Conservation (phyloP, 345 rosid genomes). For the Ceriops tagal region DNA sequence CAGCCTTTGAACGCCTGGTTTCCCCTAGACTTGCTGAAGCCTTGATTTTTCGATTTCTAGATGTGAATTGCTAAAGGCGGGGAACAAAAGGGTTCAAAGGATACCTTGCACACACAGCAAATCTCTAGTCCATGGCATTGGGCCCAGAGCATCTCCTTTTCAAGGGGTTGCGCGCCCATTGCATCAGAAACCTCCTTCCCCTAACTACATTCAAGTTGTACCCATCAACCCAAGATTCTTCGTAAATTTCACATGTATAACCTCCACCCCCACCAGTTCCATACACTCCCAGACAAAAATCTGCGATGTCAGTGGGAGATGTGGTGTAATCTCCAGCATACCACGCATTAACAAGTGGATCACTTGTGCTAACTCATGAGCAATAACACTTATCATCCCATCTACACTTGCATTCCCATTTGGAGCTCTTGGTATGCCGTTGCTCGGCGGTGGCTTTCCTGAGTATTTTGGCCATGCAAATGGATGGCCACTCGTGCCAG, state of each 20-base stretch:
- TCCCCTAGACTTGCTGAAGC: background rate
- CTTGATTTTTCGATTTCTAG: background rate
- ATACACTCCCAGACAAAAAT: constrained; percentile 55
- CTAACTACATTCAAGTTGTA: constrained; percentile 53
- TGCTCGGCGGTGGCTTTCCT: constrained; percentile 37
- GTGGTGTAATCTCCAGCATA: constrained; percentile 59
- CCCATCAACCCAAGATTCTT: constrained; percentile 46
- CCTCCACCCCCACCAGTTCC: constrained; percentile 64
- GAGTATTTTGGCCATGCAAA: constrained; percentile 49
- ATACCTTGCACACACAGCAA: background rate
- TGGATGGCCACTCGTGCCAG: constrained; percentile 57
- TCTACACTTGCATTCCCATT: constrained; percentile 57
- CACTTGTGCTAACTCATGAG: constrained; percentile 61
- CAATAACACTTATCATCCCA: constrained; percentile 63
- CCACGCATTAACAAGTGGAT: constrained; percentile 65
- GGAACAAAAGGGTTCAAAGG: background rate
- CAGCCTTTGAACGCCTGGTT: background rate
- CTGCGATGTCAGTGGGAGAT: constrained; percentile 56
- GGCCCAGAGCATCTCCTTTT: constrained; percentile 58
- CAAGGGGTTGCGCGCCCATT: constrained; percentile 61
- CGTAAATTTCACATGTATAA: constrained; percentile 44
- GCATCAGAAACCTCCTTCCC: constrained; percentile 55
- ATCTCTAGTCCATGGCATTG: constrained; percentile 44
- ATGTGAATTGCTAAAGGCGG: background rate
- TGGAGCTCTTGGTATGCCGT: constrained; percentile 41